Conservation (phyloP, 2,329 filamentous ascomycete species). For the Beauveria sp. region DNA sequence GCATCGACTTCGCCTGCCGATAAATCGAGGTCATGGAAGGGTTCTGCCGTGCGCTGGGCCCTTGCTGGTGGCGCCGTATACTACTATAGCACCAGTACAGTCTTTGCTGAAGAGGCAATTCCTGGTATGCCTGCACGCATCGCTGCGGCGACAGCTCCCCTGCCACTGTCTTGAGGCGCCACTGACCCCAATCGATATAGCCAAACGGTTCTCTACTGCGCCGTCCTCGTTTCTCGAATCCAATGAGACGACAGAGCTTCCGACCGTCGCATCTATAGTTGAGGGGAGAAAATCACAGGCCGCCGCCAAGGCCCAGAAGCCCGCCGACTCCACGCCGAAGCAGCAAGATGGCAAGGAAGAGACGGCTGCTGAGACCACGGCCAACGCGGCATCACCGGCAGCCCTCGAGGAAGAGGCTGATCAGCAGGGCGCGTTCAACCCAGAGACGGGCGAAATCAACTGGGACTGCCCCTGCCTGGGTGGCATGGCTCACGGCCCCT, state of each 20-base stretch:
- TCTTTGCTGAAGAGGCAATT: slow-evolving; percentile 76
- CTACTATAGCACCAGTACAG: slow-evolving; percentile 85
- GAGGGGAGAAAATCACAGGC: slow-evolving; percentile 42
- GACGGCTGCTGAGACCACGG: slow-evolving; percentile 14
- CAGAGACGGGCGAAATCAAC: slow-evolving; percentile 98
- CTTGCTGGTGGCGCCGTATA: slow-evolving; percentile 72
- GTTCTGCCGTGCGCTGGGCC: slow-evolving; percentile 63
- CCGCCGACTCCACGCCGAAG: slow-evolving; percentile 22
- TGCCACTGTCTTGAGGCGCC: neutral
- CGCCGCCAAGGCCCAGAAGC: slow-evolving; percentile 17
- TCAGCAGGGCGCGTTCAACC: slow-evolving; percentile 91
- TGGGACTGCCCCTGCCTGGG: slow-evolving; percentile 98
- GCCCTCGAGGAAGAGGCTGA: slow-evolving; percentile 71
- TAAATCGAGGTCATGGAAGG: slow-evolving; percentile 77
- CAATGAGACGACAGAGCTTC: slow-evolving; percentile 32
- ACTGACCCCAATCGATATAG: slow-evolving; percentile 13
- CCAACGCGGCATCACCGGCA: slow-evolving; percentile 32
- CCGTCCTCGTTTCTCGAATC: slow-evolving; percentile 49
- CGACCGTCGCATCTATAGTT: slow-evolving; percentile 60
- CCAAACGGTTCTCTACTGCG: slow-evolving; percentile 25
- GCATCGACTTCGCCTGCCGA: slow-evolving; percentile 45
- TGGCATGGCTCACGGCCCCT: slow-evolving; percentile 94
- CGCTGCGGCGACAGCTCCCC: neutral
- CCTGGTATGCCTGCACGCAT: slow-evolving; percentile 45
- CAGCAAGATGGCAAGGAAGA: slow-evolving; percentile 18